A percentile compares a stretch with the other conserved stretches of the same genome.
These are phyloP conservation scores for Aspergillus calidoustus DNA, from an alignment of 2,329 filamentous ascomycete species.

Conservation along the genomic window DNA sequence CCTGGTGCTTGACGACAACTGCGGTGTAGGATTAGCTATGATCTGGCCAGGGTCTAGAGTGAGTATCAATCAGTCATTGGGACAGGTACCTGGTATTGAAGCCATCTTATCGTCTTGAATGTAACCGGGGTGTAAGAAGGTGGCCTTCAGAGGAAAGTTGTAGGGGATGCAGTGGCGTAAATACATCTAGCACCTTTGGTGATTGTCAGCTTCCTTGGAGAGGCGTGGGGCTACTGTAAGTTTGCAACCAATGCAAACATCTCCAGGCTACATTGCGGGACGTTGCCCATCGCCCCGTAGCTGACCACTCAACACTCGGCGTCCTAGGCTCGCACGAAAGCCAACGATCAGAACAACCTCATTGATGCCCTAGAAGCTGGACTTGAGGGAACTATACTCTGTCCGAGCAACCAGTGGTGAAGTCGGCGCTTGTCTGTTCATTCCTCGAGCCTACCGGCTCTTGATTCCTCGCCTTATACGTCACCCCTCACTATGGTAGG, in stretches of 20 bases:
- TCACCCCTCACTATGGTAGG: conserved; percentile 36
- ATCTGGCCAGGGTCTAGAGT: not conserved
- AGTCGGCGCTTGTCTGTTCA: conserved; percentile 11
- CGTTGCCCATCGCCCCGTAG: conserved; percentile 14
- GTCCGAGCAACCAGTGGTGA: not conserved
- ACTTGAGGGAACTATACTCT: not conserved
- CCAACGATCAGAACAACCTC: conserved; percentile 1
- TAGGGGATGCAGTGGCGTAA: conserved; percentile 24
- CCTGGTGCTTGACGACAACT: conserved; percentile 94
- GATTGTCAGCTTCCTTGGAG: conserved; percentile 19
- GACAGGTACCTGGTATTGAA: conserved; percentile 57
- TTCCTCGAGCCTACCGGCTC: conserved; percentile 3
- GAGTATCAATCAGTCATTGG: not conserved
- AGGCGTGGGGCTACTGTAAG: conserved; percentile 30
- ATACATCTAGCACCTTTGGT: conserved; percentile 16
- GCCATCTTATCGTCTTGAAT: conserved; percentile 50
- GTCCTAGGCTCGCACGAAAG: not conserved
- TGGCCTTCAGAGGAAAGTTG: conserved; percentile 6
- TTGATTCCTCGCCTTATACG: conserved; percentile 19
- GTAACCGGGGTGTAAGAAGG: conserved; percentile 7
- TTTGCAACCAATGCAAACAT: conserved; percentile 26
- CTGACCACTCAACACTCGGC: conserved; percentile 13
- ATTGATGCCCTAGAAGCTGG: conserved; percentile 12
- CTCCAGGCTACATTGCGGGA: conserved; percentile 22
- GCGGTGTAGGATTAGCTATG: conserved; percentile 29